Percentiles rank a stretch among this genome's conserved stretches.
These are phyloP conservation scores for Russula olivacea DNA, from an alignment of 768 basidiomycete genomes.

Conservation along the genomic window DNA sequence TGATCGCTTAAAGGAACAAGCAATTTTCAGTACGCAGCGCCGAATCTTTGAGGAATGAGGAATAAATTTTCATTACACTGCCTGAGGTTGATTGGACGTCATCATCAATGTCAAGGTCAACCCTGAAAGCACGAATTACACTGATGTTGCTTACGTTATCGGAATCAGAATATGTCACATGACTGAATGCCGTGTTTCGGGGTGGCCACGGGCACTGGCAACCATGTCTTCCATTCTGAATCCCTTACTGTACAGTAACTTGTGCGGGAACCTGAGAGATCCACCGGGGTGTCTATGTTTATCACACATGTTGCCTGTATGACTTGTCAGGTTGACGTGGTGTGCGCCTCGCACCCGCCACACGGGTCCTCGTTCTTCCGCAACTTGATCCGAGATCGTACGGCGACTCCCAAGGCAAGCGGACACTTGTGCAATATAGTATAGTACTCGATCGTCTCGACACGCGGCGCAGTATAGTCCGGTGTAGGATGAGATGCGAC, in stretches of 20 bases:
- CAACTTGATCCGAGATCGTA: neutral
- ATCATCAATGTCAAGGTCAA: too few species aligned
- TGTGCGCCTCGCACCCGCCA: neutral
- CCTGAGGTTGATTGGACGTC: neutral
- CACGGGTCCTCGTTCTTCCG: neutral
- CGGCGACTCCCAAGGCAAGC: neutral
- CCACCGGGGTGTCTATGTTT: neutral
- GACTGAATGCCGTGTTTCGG: neutral
- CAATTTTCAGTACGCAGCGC: neutral
- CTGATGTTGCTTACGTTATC: neutral
- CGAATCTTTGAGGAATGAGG: neutral
- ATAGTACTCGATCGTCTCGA: neutral
- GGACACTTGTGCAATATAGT: too few species aligned
- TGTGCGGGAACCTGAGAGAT: neutral
- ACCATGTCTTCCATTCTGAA: neutral
- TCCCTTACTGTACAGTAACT: neutral
- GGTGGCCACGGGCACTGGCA: neutral
- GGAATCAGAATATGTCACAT: neutral
- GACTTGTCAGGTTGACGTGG: neutral
- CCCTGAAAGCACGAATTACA: too few species aligned
- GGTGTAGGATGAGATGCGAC: neutral
- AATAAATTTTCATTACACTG: neutral
- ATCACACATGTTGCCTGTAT: conserved; percentile 1
- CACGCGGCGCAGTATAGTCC: neutral
- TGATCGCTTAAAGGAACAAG: neutral